Evolutionary conservation across 1,139 yeast genomes (phyloP).

Genomic region (Pneumocystis murina): DNA sequence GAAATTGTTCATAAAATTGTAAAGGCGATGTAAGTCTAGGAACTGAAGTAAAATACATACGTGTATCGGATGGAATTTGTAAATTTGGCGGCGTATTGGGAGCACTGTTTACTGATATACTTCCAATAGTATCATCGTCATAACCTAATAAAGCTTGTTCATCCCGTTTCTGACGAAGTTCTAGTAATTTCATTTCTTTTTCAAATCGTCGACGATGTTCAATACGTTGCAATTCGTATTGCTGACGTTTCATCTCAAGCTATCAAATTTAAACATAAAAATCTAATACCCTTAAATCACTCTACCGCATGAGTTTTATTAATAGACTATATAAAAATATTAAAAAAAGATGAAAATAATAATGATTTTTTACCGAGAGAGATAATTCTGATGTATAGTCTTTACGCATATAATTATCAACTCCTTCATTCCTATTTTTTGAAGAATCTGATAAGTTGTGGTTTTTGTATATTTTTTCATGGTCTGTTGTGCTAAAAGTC

Average conservation of each 20-base stretch:
- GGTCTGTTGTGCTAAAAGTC: background rate
- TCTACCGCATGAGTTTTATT: background rate
- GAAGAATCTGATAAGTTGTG: background rate
- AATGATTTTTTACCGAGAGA: background rate
- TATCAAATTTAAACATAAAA: background rate
- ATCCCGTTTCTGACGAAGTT: background rate
- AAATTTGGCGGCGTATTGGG: background rate
- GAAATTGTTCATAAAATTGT: background rate
- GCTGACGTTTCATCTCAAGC: conserved; percentile 2
- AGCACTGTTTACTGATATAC: background rate
- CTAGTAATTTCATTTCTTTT: conserved; percentile 1
- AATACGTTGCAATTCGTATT: background rate
- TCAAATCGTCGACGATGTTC: background rate
- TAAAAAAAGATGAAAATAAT: background rate
- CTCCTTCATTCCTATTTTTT: background rate
- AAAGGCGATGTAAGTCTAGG: background rate
- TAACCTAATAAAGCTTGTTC: background rate
- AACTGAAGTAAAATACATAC: background rate
- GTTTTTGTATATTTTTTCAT: background rate
- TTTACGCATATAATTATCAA: background rate
- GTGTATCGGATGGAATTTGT: background rate
- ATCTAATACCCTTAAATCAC: background rate
- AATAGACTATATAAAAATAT: background rate
- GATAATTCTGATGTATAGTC: background rate
- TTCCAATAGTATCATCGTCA: background rate